phyloP scores from a whole-genome alignment of 208 protist genomes.

The Wallacemonas sp. region DNA sequence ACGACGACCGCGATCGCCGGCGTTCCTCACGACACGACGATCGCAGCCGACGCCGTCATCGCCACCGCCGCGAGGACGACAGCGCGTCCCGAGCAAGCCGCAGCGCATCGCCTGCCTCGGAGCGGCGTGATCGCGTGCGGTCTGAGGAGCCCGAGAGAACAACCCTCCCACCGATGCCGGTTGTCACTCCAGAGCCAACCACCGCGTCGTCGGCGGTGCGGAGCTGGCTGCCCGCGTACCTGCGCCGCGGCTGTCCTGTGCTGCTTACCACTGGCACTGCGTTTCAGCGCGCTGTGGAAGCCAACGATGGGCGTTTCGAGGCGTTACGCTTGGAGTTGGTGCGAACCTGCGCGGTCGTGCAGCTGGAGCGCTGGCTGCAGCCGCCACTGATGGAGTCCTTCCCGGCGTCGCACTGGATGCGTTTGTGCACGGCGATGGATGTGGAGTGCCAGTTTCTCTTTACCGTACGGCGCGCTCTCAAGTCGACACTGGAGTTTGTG shows the following conservation, averaged over 20 bases:
- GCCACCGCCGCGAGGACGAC: not conserved
- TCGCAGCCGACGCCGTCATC: not conserved
- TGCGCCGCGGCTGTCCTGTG: conserved; percentile 46
- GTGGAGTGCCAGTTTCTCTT: conserved; percentile 81
- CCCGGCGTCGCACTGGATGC: conserved; percentile 49
- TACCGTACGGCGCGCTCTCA: conserved; percentile 34
- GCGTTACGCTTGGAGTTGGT: conserved; percentile 67
- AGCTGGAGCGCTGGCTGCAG: conserved; percentile 45
- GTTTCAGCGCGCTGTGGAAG: conserved; percentile 36
- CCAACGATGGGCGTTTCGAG: conserved; percentile 18
- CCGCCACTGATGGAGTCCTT: conserved; percentile 38
- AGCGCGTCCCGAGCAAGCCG: no score
- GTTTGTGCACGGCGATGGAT: conserved; percentile 66
- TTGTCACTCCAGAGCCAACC: no score
- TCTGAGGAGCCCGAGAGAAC: no score
- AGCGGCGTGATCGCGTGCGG: no score
- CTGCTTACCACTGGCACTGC: conserved; percentile 49
- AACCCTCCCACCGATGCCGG: no score
- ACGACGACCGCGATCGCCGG: not conserved
- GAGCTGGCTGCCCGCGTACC: conserved; percentile 27
- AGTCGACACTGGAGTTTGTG: conserved; percentile 44
- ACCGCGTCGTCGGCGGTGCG: not conserved
- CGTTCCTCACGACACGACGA: not conserved
- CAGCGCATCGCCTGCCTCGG: no score
- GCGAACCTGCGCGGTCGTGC: conserved; percentile 41